Base-by-base conservation (phyloP, 2,329 filamentous ascomycete genomes). In the Cercospora sp. region DNA sequence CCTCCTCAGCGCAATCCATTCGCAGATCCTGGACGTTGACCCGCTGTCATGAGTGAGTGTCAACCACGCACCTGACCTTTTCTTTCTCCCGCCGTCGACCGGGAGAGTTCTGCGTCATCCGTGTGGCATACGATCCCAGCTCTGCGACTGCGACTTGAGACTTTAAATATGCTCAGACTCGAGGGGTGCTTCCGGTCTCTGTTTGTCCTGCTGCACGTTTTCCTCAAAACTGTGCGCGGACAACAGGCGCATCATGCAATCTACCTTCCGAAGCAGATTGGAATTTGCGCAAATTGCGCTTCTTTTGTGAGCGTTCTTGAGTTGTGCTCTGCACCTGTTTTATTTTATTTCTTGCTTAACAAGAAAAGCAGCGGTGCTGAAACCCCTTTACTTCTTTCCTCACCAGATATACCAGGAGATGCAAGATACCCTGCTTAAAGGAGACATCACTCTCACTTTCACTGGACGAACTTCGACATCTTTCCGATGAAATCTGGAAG, bases 51-150 rank as follows among this genome's bases (percentile, higher is more conserved):
- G 73, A 73, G 71, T 72, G 70, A 70, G 73, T 75, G 76, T 80
- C 76, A 74, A 72, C 76, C 73, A 70, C 69, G 68, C 75, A 73
- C 70, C 75, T 83, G 82, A 84, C 82, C 82, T 82, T 83, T 80
- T 75, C 79, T 73, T 33, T 75, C 76, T 66, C 68, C 72, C 71
- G 73, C 70, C 67, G 74, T 70, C 75, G 74, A 73, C 77, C 75
- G 78, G 78, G 71, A 72, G 74, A 55, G 69, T 71, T 79, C 79
- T 81, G 81, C 80, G 80, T 82, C 77, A 77, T 71, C 72, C 71
- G 73, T 68, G 69, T 69, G 75, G 73, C 75, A 72, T 64, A 60
- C 73, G 72, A 59, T 57, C 36, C 48, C 64, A 64, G 67, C 60
- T 66, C 68, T 69, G 71, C 68, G 71, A 75, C 73, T 76, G 72